These are phyloP conservation scores for Fusarium coffeatum DNA, from an alignment of 2,329 filamentous ascomycete genomes.

Conservation along the genomic window DNA sequence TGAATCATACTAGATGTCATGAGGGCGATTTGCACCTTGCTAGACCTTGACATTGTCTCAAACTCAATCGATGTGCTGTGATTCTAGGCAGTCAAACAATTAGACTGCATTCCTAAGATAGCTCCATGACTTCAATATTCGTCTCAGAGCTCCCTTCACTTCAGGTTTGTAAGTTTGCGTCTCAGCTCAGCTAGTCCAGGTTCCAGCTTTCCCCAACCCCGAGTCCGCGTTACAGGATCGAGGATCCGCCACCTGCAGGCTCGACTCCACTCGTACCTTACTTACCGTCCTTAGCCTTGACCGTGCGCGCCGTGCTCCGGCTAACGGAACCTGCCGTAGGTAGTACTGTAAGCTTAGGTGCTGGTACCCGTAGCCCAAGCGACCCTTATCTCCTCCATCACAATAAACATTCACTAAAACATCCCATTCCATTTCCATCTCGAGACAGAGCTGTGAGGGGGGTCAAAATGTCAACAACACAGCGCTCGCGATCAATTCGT, in stretches of 20 bases:
- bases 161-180: neutral
- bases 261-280: neutral
- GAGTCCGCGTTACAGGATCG: slow-evolving; percentile 3
- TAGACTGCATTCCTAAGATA: neutral
- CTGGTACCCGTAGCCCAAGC: slow-evolving; percentile 33
- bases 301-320: slow-evolving; percentile 13
- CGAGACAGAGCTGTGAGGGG: slow-evolving; percentile 2
- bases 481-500: slow-evolving; percentile 62
- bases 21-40: neutral
- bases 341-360: neutral
- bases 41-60: neutral
- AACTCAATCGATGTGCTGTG: neutral
- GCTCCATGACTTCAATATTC: neutral
- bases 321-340: slow-evolving; percentile 19
- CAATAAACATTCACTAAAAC: slow-evolving; percentile 35
- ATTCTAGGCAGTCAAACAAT: neutral
- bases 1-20: neutral
- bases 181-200: slow-evolving; percentile 4
- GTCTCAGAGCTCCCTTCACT: slow-evolving; percentile 1
- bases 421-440: slow-evolving; percentile 11
- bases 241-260: neutral
- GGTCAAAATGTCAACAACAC: slow-evolving; percentile 57
- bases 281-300: slow-evolving; percentile 11
- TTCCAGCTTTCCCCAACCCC: neutral
- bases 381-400: slow-evolving; percentile 27